These are phyloP conservation scores for Grosmannia clavigera DNA, from an alignment of 2,329 filamentous ascomycete genomes.

Conservation along the genomic window DNA sequence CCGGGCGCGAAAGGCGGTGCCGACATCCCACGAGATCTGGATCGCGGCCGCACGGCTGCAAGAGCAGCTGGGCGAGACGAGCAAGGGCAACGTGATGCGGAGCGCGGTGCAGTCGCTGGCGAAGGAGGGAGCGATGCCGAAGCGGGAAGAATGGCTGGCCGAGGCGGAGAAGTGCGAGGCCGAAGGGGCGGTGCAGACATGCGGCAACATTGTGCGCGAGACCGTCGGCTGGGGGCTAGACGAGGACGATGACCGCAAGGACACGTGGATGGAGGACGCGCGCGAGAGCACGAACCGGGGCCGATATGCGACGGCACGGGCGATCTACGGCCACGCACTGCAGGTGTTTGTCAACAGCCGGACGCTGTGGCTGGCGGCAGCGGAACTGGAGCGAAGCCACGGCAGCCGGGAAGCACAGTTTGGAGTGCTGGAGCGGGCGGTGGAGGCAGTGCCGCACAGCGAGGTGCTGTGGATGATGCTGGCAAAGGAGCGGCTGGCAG, in stretches of 20 bases:
- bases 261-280: slow-evolving; percentile 92
- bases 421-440: slow-evolving; percentile 79
- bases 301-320: slow-evolving; percentile 78
- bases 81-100: slow-evolving; percentile 78
- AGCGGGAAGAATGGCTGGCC: slow-evolving; percentile 91
- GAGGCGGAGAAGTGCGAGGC: slow-evolving; percentile 93
- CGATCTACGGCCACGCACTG: slow-evolving; percentile 85
- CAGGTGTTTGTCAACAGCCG: slow-evolving; percentile 81
- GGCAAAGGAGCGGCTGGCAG: slow-evolving; percentile 87
- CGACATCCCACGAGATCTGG: slow-evolving; percentile 92
- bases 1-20: slow-evolving; percentile 83
- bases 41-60: slow-evolving; percentile 85
- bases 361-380: slow-evolving; percentile 80
- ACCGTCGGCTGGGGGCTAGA: slow-evolving; percentile 89
- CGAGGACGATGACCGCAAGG: slow-evolving; percentile 91
- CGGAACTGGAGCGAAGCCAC: slow-evolving; percentile 82
- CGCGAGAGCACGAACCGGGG: slow-evolving; percentile 68
- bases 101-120: slow-evolving; percentile 79
- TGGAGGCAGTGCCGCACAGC: slow-evolving; percentile 82
- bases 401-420: slow-evolving; percentile 57
- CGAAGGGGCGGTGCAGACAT: slow-evolving; percentile 78
- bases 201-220: slow-evolving; percentile 78
- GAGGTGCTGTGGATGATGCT: slow-evolving; percentile 94
- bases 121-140: slow-evolving; percentile 90
- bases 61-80: slow-evolving; percentile 62